Percentiles rank a stretch among this genome's conserved stretches.
These are phyloP conservation scores for Chrysanthemum seticuspe DNA, from an alignment of 129 eudicot species.

Conservation along the genomic window DNA sequence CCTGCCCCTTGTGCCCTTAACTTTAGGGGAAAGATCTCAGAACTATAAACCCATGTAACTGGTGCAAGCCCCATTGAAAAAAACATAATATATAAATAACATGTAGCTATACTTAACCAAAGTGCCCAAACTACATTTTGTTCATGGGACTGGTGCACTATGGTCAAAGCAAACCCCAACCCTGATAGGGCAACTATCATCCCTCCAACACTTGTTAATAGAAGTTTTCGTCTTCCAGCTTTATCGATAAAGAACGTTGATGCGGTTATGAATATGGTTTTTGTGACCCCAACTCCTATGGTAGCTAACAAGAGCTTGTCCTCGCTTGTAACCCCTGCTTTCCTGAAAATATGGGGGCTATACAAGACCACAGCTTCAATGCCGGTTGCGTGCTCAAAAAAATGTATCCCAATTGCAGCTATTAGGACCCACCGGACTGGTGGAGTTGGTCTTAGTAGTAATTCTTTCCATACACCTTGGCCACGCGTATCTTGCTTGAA, in stretches of 20 bases:
- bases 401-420: slow-evolving; percentile 75
- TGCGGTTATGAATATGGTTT: slow-evolving; percentile 34
- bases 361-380: slow-evolving; percentile 75
- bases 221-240: slow-evolving; percentile 59
- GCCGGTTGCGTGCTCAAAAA: slow-evolving; percentile 85
- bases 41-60: slow-evolving; percentile 74
- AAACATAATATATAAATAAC: slow-evolving; percentile 49
- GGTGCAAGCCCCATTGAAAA: slow-evolving; percentile 76
- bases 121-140: slow-evolving; percentile 57
- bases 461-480: slow-evolving; percentile 60
- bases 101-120: slow-evolving; percentile 44
- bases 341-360: slow-evolving; percentile 62
- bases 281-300: slow-evolving; percentile 69
- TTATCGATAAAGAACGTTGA: slow-evolving; percentile 65
- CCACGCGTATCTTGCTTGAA: slow-evolving; percentile 27
- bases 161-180: slow-evolving; percentile 57
- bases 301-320: slow-evolving; percentile 51
- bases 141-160: slow-evolving; percentile 39
- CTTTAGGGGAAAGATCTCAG: slow-evolving; percentile 72
- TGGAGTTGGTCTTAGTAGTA: slow-evolving; percentile 57
- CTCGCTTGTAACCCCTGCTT: slow-evolving; percentile 53
- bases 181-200: slow-evolving; percentile 48
- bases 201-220: slow-evolving; percentile 62
- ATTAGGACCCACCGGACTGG: slow-evolving; percentile 63
- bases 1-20: slow-evolving; percentile 78